Evolutionary conservation across 2,329 filamentous ascomycete genomes (phyloP), one percentile per base, ranked within the genome.

Genomic region (Arthrobotrys musiformis): DNA sequence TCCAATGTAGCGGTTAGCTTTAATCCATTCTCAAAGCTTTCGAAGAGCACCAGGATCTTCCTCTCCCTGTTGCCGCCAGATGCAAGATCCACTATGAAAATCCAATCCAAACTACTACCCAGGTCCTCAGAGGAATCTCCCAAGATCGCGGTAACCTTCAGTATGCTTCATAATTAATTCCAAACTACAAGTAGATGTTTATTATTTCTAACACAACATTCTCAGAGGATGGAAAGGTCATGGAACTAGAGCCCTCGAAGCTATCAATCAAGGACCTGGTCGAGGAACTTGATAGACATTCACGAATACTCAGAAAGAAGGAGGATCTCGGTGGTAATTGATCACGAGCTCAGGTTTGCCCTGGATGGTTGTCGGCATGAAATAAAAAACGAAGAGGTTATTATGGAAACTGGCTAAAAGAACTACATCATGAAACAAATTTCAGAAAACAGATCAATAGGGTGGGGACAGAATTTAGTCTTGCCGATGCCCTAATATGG

Each of bases 231-330:
- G 95, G 95, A 81, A 97, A 94, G 85, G 91, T 96, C 82, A 89
- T 98, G 86, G 89, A 89, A 35, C 88, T 98, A 42, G 90, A 97
- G 82, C 88, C 93, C 80, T 90, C 92, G 80, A 91, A 91, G 83
- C 86, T 94, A 85, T 91, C 90, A 80, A 94, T 98, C 82, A 92
- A 92, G 83, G 92, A 93, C 81, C 89, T 98, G 19, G 87, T 94
- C 72, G 92, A 93, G 83, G 93, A 98, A 84, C 90, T 97, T 50
- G 92, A 97, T 83, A 88, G 95, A 81, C 93, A 98, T 85, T 97
- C 93, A 61, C 89, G 95, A 80, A 86, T 87, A 80, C 85, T 98
- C 82, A 90, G 93, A 81, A 91, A 97, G 83, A 89, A 93, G 84
- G 92, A 93, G 81, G 94, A 96, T 82, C 85, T 98, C 82, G 84